A percentile compares a stretch with the other conserved stretches of the same genome.
These are phyloP conservation scores for Acanthamoeba sp. DNA, from an alignment of 208 protist genomes.

Conservation along the genomic window DNA sequence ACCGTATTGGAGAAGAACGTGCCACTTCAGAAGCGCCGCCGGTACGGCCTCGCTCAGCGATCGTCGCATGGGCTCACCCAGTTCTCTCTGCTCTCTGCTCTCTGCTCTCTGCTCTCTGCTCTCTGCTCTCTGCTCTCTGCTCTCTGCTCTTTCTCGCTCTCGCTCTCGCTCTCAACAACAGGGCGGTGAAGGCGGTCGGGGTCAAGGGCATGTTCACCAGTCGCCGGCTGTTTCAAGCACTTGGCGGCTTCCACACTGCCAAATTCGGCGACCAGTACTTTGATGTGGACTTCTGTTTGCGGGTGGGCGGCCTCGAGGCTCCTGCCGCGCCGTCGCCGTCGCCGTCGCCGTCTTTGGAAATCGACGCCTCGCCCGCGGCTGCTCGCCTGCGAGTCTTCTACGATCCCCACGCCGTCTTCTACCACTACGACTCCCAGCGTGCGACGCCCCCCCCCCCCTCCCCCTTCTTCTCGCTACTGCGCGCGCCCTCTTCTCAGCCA, in stretches of 20 bases:
- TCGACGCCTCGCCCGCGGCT: not conserved
- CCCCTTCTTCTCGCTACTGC: too few species aligned
- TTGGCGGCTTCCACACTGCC: not conserved
- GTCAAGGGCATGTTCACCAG: slow-evolving; percentile 20
- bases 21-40: not conserved
- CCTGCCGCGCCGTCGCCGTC: not conserved
- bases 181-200: not conserved
- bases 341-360: not conserved
- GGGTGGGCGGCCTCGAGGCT: not conserved
- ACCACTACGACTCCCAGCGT: slow-evolving; percentile 10
- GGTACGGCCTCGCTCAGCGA: too few species aligned
- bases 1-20: not conserved
- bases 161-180: not conserved
- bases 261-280: slow-evolving; percentile 11
- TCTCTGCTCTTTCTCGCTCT: not conserved
- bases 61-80: too few species aligned
- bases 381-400: not conserved
- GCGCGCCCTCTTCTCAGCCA: too few species aligned
- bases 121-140: too few species aligned
- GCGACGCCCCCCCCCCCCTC: too few species aligned
- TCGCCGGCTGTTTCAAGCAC: not conserved
- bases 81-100: not conserved
- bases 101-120: not conserved
- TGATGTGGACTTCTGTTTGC: slow-evolving; percentile 36
- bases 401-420: slow-evolving; percentile 40